A percentile compares a stretch with the other conserved stretches of the same genome.
Evolutionary conservation across 495 filamentous ascomycete species (phyloP).

Genomic region (Xylona heveae): DNA sequence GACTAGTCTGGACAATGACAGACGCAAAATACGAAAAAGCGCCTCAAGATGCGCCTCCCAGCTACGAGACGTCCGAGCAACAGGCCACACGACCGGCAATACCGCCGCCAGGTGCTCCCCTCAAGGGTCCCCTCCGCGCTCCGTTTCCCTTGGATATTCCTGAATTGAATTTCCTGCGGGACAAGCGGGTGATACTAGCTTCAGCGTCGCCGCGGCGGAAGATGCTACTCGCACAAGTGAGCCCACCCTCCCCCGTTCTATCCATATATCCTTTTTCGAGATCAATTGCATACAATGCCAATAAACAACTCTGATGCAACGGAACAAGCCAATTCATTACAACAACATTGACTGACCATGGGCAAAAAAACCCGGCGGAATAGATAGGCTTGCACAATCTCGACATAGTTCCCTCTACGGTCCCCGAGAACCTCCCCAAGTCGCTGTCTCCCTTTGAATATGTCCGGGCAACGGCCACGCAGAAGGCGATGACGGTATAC

Average conservation of each 20-base stretch:
- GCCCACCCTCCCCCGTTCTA: constrained; percentile 9
- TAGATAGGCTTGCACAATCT: constrained; percentile 52
- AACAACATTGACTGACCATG: background rate
- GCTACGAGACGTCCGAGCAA: no score
- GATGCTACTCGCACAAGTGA: constrained; percentile 46
- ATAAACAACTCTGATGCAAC: background rate
- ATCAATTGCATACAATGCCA: no score
- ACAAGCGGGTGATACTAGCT: constrained; percentile 65
- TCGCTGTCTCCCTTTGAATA: constrained; percentile 69
- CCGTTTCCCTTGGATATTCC: constrained; percentile 55
- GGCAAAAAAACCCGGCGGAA: background rate
- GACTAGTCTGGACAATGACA: no score
- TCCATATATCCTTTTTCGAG: no score
- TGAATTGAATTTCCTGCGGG: constrained; percentile 44
- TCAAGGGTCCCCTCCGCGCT: no score
- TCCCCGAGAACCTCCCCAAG: constrained; percentile 69
- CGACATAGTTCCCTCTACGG: constrained; percentile 61
- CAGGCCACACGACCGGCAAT: no score
- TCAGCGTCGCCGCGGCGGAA: constrained; percentile 68
- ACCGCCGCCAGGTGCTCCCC: no score
- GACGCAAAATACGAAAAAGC: no score
- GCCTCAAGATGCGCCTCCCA: no score
- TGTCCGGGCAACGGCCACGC: constrained; percentile 64
- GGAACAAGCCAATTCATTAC: background rate
- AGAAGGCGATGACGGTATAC: constrained; percentile 71